phyloP scores from a whole-genome alignment of 371 early-diverging fungal genomes.

The Smittium culicis region DNA sequence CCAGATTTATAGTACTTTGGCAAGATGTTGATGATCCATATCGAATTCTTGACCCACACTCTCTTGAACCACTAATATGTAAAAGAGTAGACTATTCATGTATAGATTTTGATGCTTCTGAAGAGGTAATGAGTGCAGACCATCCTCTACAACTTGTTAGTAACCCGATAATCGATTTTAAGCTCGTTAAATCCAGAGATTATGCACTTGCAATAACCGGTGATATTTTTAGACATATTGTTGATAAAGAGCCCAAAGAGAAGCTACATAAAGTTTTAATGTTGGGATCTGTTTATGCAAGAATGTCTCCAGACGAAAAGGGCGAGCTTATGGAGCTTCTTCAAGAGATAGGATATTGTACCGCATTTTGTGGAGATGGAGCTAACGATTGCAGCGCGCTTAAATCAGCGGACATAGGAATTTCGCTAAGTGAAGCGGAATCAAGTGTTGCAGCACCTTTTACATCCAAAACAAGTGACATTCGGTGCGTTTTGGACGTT shows the following conservation, averaged over 20 bases:
- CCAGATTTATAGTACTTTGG: constrained; percentile 41
- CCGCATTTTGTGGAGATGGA: constrained; percentile 99
- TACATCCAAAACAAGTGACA: constrained; percentile 73
- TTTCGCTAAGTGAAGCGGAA: constrained; percentile 93
- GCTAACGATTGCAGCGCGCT: constrained; percentile 99
- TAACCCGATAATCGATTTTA: constrained; percentile 17
- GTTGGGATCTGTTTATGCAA: constrained; percentile 85
- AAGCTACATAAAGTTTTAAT: constrained; percentile 67
- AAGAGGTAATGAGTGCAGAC: constrained; percentile 25
- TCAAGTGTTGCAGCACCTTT: constrained; percentile 97
- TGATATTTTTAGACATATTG: constrained; percentile 85
- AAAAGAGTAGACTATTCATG: not conserved
- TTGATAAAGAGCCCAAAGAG: constrained; percentile 61
- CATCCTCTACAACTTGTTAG: constrained; percentile 15
- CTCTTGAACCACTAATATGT: constrained; percentile 34
- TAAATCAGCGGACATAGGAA: constrained; percentile 93
- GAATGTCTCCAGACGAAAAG: constrained; percentile 99
- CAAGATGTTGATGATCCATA: constrained; percentile 49
- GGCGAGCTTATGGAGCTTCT: constrained; percentile 79
- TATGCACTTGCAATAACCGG: constrained; percentile 76
- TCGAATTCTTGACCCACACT: constrained; percentile 40
- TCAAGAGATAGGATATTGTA: constrained; percentile 78
- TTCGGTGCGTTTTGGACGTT: constrained; percentile 75
- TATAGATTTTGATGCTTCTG: constrained; percentile 12
- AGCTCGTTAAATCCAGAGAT: constrained; percentile 15